These are phyloP conservation scores for Cupressus sempervirens DNA, from an alignment of 75 land plant genomes.

Conservation along the genomic window DNA sequence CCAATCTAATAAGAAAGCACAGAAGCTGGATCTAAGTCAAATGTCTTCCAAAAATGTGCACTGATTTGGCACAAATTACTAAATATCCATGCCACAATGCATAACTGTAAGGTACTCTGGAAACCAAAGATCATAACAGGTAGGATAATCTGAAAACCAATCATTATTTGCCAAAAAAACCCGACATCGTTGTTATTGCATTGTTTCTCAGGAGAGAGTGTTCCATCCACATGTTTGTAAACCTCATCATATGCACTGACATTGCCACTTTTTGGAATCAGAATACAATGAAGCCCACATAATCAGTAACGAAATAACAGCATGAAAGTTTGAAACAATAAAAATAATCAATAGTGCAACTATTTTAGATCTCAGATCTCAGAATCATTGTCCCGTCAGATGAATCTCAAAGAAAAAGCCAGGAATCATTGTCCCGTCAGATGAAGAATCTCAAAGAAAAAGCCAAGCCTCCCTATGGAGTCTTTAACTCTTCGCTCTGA, in stretches of 20 bases:
- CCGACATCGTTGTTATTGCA: background rate
- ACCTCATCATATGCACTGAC: constrained; percentile 4
- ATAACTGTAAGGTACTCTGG: background rate
- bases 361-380: background rate
- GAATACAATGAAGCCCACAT: background rate
- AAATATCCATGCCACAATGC: background rate
- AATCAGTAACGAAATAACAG: background rate
- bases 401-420: background rate
- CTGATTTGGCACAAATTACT: background rate
- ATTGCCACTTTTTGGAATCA: background rate
- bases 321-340: constrained; percentile 1
- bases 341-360: constrained; percentile 1
- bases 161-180: background rate
- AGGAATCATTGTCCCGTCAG: background rate
- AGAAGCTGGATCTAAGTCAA: background rate
- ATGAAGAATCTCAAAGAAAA: background rate
- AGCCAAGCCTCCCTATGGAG: background rate
- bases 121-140: background rate
- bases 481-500: constrained; percentile 2
- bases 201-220: background rate
- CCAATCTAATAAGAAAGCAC: background rate
- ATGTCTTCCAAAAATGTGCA: background rate
- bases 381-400: background rate
- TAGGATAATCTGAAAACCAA: too few species aligned
- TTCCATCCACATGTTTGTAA: background rate